Conservation (phyloP, 2,329 filamentous ascomycete genomes). For the Falciphora oryzae region DNA sequence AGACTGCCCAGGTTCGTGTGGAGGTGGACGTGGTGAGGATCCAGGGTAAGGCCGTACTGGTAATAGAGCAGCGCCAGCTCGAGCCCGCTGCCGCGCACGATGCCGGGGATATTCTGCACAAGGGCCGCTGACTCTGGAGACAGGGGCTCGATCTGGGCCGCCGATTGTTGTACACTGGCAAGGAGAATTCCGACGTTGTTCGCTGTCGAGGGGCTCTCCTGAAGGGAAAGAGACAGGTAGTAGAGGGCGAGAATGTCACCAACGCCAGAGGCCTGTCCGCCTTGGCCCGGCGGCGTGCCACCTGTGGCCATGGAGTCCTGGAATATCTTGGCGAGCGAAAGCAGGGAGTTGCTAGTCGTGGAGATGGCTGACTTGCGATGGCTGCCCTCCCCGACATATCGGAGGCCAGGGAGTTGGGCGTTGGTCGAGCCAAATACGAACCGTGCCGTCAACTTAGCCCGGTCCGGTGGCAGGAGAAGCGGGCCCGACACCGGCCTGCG, state of each 20-base stretch:
- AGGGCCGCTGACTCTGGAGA: slow-evolving; percentile 5
- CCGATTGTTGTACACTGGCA: slow-evolving; percentile 79
- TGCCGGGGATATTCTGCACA: slow-evolving; percentile 59
- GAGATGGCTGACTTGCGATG: slow-evolving; percentile 76
- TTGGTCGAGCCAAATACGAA: slow-evolving; percentile 74
- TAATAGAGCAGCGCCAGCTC: slow-evolving; percentile 89
- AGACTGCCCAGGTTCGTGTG: slow-evolving; percentile 95
- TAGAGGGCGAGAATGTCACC: slow-evolving; percentile 92
- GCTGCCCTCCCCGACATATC: slow-evolving; percentile 62
- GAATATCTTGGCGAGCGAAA: slow-evolving; percentile 95
- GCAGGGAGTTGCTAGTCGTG: slow-evolving; percentile 89
- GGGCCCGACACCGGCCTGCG: slow-evolving; percentile 40
- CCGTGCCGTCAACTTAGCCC: slow-evolving; percentile 74
- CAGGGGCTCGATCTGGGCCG: slow-evolving; percentile 24
- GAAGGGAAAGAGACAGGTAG: slow-evolving; percentile 88
- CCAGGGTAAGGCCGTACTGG: slow-evolving; percentile 83
- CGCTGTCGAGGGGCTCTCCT: slow-evolving; percentile 93
- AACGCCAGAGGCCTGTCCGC: slow-evolving; percentile 66
- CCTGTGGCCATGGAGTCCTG: slow-evolving; percentile 89
- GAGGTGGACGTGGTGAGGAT: slow-evolving; percentile 85
- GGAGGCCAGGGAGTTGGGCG: slow-evolving; percentile 70
- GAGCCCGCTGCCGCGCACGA: slow-evolving; percentile 79
- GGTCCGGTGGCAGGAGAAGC: slow-evolving; percentile 75
- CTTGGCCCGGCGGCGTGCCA: slow-evolving; percentile 45
- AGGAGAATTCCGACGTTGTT: slow-evolving; percentile 97